A percentile compares a stretch with the other conserved stretches of the same genome.
These are phyloP conservation scores for Eleusine indica DNA, from an alignment of 176 grass and related monocot genomes.

Conservation along the genomic window DNA sequence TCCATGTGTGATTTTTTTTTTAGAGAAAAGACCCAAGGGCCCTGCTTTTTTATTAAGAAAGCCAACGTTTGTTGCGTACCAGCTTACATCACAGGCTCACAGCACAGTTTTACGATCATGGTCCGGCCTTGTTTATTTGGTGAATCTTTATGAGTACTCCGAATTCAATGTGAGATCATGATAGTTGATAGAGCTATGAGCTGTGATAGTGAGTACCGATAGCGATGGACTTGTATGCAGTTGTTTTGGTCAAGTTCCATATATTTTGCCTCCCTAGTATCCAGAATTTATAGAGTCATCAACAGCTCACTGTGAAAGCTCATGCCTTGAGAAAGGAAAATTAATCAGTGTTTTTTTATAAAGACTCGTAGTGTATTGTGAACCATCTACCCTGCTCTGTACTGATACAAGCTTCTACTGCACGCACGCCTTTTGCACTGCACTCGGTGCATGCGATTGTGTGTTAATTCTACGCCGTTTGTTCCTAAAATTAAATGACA, in stretches of 20 bases:
- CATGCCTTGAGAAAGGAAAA: background rate
- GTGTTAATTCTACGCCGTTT: background rate
- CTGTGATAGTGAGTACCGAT: background rate
- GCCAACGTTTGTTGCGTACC: too few species aligned
- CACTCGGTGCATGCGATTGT: background rate
- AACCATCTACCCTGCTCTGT: too few species aligned
- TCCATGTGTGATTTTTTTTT: background rate
- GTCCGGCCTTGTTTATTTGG: background rate
- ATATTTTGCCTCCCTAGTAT: background rate
- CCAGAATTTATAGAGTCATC: background rate
- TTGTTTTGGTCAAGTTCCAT: background rate
- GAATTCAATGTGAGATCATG: background rate
- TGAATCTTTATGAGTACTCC: background rate
- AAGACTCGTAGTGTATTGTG: too few species aligned
- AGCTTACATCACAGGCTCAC: too few species aligned
- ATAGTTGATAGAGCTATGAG: background rate
- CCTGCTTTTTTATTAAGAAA: too few species aligned
- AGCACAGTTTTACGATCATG: background rate
- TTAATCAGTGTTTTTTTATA: background rate
- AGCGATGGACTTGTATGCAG: background rate
- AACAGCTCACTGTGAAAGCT: background rate
- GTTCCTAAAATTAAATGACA: background rate
- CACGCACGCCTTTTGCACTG: background rate
- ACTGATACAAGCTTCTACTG: too few species aligned
- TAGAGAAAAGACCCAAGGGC: too few species aligned